Conservation (phyloP, 2,329 filamentous ascomycete species). For the Elsinoe batatas region DNA sequence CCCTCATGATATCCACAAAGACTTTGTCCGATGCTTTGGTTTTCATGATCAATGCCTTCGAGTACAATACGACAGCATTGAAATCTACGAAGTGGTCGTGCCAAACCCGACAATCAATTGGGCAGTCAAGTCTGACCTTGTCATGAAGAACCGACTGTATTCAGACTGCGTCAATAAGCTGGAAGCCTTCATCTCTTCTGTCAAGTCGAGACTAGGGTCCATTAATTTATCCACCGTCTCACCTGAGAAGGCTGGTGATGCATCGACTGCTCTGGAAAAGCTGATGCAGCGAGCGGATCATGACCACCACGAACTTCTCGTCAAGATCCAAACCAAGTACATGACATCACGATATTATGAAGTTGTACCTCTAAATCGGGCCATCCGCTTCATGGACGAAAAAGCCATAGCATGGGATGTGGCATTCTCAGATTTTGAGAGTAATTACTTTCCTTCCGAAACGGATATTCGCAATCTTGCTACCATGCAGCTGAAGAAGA, state of each 20-base stretch:
- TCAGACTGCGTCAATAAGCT: conserved; percentile 70
- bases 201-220: conserved; percentile 70
- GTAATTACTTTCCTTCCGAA: conserved; percentile 84
- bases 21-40: conserved; percentile 89
- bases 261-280: conserved; percentile 69
- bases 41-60: conserved; percentile 75
- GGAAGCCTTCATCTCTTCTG: conserved; percentile 76
- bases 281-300: conserved; percentile 72
- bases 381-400: conserved; percentile 82
- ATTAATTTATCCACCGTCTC: conserved; percentile 88
- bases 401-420: conserved; percentile 91
- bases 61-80: conserved; percentile 86
- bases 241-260: conserved; percentile 74
- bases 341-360: conserved; percentile 94
- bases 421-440: conserved; percentile 81
- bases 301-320: conserved; percentile 64
- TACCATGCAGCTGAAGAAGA: conserved; percentile 83
- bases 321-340: conserved; percentile 79
- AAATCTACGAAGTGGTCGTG: conserved; percentile 88
- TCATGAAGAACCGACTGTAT: conserved; percentile 87
- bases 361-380: conserved; percentile 82
- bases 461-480: conserved; percentile 91
- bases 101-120: conserved; percentile 84
- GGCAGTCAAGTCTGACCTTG: conserved; percentile 93
- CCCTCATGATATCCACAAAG: conserved; percentile 81